A percentile compares a stretch with the other conserved stretches of the same genome.
Evolutionary conservation across 305 asterid species (phyloP).

Genomic region (Nicotiana rustica): DNA sequence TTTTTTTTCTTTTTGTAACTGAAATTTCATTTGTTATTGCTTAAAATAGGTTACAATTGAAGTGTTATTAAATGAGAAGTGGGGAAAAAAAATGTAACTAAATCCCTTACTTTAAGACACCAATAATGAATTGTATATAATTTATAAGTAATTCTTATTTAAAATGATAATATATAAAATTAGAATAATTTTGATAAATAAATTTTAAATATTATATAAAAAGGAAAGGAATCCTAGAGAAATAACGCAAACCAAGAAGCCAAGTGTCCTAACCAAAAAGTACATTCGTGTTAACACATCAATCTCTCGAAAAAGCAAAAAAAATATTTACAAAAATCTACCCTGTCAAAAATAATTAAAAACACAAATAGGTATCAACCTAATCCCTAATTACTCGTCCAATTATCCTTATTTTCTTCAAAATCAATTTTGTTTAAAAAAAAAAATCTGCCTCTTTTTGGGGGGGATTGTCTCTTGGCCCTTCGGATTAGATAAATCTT

Average conservation of each 20-base stretch:
- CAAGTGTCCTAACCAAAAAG: background rate
- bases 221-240: background rate
- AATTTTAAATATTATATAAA: no score
- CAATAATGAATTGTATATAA: no score
- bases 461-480: conserved; percentile 4
- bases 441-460: background rate
- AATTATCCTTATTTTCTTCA: background rate
- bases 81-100: no score
- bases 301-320: background rate
- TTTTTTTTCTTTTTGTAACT: no score
- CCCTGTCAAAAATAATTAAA: background rate
- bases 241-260: background rate
- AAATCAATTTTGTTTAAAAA: background rate
- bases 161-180: no score
- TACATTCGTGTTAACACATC: background rate
- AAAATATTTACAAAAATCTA: background rate
- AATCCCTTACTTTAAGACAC: no score
- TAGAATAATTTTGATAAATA: no score
- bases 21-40: no score
- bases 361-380: background rate
- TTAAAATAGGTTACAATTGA: no score
- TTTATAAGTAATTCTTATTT: no score
- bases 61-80: no score
- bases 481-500: conserved; percentile 8
- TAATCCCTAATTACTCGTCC: background rate